A percentile compares a stretch with the other conserved stretches of the same genome.
Conservation (phyloP, 208 protist species). For the Porcisia hertigi region DNA sequence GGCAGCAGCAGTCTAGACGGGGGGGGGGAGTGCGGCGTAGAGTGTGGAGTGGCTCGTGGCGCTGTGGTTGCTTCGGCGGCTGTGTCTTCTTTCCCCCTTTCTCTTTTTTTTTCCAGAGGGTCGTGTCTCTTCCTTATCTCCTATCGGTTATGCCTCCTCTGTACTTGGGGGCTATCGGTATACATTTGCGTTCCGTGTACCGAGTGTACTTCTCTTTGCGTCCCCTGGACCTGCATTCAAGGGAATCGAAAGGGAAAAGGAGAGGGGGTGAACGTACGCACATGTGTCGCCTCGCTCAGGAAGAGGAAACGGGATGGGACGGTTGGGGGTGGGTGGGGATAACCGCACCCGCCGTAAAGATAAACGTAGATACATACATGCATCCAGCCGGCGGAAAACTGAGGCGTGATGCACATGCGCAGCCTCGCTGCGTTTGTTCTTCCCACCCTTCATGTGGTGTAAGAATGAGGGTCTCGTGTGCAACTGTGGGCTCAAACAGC, state of each 20-base stretch:
- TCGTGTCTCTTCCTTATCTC: neutral
- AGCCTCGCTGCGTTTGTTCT: conserved; percentile 6
- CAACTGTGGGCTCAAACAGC: neutral
- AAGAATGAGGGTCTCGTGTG: neutral
- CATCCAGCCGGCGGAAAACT: neutral
- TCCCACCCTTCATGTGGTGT: neutral
- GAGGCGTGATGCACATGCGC: neutral
- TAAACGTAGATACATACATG: neutral
- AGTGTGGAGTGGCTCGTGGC: neutral
- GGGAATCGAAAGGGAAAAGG: neutral
- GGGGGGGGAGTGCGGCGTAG: neutral
- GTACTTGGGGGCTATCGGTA: neutral
- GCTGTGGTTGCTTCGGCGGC: neutral
- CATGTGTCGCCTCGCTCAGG: neutral
- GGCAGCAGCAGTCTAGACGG: neutral
- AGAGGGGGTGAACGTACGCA: neutral
- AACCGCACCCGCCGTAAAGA: no score
- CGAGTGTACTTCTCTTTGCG: neutral
- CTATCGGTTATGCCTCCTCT: neutral
- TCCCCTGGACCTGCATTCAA: neutral
- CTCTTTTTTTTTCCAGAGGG: neutral
- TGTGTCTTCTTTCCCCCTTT: neutral
- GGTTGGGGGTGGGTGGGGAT: no score
- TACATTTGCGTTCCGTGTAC: neutral
- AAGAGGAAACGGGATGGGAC: neutral